Evolutionary conservation across 495 filamentous ascomycete genomes (phyloP), one percentile per base, ranked within the genome.

Genomic region (Chaetomium cochliodes): DNA sequence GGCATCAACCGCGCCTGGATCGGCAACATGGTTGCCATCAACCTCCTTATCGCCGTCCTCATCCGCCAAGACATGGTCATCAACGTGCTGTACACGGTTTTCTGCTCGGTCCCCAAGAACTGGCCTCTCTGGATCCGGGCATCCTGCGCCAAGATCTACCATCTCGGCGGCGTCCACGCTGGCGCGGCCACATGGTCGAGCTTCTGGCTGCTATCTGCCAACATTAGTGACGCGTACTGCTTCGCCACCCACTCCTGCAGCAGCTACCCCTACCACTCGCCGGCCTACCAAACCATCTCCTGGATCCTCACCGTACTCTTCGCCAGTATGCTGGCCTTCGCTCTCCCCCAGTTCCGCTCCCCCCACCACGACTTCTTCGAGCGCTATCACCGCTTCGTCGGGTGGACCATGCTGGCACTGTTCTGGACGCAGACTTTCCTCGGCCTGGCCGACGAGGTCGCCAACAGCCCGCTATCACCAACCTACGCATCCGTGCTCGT

Each of bases 121-220:
- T 73, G 77, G 53, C 88, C 88, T 0, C 75, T 88, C 25, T 72
- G 76, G 39, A 75, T 90, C 64, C 86, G 88, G 16, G 80, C 80
- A 0, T 72, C 84, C 44, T 79, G 80, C 26, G 85, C 87, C 22
- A 85, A 87, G 51, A 76, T 88, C 39, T 90, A 87, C 66, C 86
- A 89, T 66, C 84, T 88, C 67, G 88, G 87, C 26, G 88, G 88
- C 22, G 78, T 90, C 2, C 88, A 91, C 66, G 85, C 83, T 51
- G 86, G 86, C 46, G 85, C 82, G 65, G 86, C 84, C 22, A 74
- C 87, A 16, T 83, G 85, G 33, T 78, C 88, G 0, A 73, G 81
- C 8, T 59, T 86, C 16, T 90, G 88, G 88, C 88, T 86, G 73
- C 55, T 85, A n/a, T 77, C 82, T 46, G 84, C 86, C 61, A 81